Evolutionary conservation across 2,329 filamentous ascomycete genomes (phyloP).

Genomic region (Whalleya microplaca): DNA sequence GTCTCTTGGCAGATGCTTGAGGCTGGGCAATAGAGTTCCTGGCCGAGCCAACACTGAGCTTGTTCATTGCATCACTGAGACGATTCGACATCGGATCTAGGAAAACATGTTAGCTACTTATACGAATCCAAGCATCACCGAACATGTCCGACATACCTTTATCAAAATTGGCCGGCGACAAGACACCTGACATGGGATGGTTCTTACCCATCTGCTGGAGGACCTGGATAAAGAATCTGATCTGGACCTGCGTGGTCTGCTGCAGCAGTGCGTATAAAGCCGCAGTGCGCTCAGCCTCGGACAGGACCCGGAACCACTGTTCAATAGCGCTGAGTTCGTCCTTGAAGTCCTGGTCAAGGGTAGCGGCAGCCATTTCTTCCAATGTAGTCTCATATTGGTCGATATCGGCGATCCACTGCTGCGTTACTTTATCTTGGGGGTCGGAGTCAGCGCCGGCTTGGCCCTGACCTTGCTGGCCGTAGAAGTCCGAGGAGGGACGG

Average conservation of each 20-base stretch:
- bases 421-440: conserved; percentile 87
- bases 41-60: conserved; percentile 84
- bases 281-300: conserved; percentile 93
- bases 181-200: conserved; percentile 92
- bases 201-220: conserved; percentile 99
- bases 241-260: conserved; percentile 98
- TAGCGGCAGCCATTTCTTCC: conserved; percentile 98
- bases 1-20: conserved; percentile 81
- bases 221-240: conserved; percentile 98
- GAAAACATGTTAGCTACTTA: conserved; percentile 28
- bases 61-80: conserved; percentile 94
- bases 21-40: conserved; percentile 84
- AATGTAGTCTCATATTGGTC: conserved; percentile 98
- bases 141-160: conserved; percentile 68
- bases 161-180: conserved; percentile 95
- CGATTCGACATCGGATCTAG: conserved; percentile 96
- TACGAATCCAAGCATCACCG: conserved; percentile 22
- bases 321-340: conserved; percentile 98
- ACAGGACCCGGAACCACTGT: conserved; percentile 98
- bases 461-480: conserved; percentile 73
- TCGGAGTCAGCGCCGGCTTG: conserved; percentile 74
- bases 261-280: conserved; percentile 94
- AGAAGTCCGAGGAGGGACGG: conserved; percentile 93
- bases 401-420: conserved; percentile 99
- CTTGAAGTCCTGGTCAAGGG: conserved; percentile 99